phyloP scores from a whole-genome alignment of 176 grass and related monocot species.

The Avena sativa region DNA sequence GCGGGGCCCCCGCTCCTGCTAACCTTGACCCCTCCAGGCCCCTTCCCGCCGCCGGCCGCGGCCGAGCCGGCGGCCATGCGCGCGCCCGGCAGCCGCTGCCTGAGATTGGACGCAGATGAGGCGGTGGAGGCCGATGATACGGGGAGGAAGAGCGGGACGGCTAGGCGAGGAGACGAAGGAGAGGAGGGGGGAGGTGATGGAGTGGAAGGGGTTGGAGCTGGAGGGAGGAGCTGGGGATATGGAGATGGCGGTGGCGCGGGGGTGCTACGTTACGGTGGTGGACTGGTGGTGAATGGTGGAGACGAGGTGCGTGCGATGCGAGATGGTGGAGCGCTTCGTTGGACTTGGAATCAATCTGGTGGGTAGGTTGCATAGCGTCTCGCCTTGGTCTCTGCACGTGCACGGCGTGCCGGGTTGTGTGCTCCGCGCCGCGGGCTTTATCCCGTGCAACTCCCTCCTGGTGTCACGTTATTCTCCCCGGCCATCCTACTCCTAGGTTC shows the following conservation, averaged over 20 bases:
- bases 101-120: neutral
- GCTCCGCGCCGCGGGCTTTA: neutral
- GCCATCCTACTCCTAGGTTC: neutral
- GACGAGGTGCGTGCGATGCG: neutral
- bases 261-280: neutral
- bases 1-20: conserved; percentile 58
- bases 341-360: conserved; percentile 39
- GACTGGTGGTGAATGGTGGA: neutral
- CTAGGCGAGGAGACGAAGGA: neutral
- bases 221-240: neutral
- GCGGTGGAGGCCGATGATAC: neutral
- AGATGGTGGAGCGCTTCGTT: neutral
- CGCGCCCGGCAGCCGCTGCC: conserved; percentile 5
- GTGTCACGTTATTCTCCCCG: neutral
- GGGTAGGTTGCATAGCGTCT: conserved; percentile 22
- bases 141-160: conserved; percentile 29
- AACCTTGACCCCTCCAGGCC: conserved; percentile 24
- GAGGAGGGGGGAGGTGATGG: neutral
- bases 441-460: neutral
- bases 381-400: neutral
- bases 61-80: conserved; percentile 23
- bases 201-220: conserved; percentile 37
- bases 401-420: neutral
- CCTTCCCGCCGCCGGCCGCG: neutral
- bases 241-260: conserved; percentile 9